These are phyloP conservation scores for Tetragonia tetragonoides DNA, from an alignment of 148 eudicot species.

Conservation along the genomic window DNA sequence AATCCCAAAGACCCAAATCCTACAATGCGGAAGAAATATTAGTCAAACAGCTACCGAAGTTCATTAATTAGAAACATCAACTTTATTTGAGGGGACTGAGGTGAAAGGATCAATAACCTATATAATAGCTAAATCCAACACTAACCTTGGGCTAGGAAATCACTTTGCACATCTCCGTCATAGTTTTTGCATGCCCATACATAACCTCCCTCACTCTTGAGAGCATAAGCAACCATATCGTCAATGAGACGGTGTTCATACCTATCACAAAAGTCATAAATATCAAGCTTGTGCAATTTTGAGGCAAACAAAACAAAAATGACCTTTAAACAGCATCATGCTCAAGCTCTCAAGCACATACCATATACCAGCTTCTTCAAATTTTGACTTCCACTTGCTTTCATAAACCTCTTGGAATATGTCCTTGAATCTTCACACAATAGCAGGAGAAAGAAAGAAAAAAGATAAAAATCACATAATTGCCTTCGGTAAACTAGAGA, in stretches of 20 bases:
- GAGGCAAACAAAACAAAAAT: background rate
- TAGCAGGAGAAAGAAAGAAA: background rate
- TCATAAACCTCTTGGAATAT: slow-evolving; percentile 92
- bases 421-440: slow-evolving; percentile 71
- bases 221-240: slow-evolving; percentile 98
- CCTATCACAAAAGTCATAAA: slow-evolving; percentile 39
- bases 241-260: slow-evolving; percentile 97
- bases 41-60: background rate
- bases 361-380: slow-evolving; percentile 89
- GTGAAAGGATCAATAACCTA: background rate
- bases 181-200: slow-evolving; percentile 99
- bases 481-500: background rate
- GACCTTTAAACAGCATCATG: background rate
- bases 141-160: slow-evolving; percentile 88
- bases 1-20: slow-evolving; percentile 88
- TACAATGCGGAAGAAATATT: slow-evolving; percentile 25
- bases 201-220: slow-evolving; percentile 94
- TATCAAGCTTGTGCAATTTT: background rate
- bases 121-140: background rate
- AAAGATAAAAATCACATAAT: background rate
- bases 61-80: background rate
- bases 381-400: slow-evolving; percentile 70
- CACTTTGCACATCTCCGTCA: slow-evolving; percentile 98
- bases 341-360: slow-evolving; percentile 32
- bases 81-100: background rate